Percentiles rank a stretch among this genome's conserved stretches.
Conservation (phyloP, 2,329 filamentous ascomycete genomes). For the Sarocladiaceae sp. region DNA sequence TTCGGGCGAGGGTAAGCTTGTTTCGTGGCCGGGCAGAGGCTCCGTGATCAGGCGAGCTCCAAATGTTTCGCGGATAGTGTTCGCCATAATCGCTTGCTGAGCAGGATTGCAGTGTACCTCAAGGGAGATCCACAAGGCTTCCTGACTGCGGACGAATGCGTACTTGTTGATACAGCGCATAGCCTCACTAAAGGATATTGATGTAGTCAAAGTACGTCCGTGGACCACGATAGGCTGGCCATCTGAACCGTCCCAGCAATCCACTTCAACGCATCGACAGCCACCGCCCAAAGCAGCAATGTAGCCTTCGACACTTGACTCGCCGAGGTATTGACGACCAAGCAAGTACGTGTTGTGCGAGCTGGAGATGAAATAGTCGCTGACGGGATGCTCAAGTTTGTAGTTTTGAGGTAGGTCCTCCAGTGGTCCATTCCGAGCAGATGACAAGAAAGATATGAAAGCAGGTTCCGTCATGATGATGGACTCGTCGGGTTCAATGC, state of each 20-base stretch:
- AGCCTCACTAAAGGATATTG: slow-evolving; percentile 85
- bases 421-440: slow-evolving; percentile 67
- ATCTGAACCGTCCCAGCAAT: slow-evolving; percentile 94
- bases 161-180: slow-evolving; percentile 93
- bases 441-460: slow-evolving; percentile 74
- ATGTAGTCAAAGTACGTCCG: slow-evolving; percentile 81
- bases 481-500: slow-evolving; percentile 26
- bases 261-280: slow-evolving; percentile 93
- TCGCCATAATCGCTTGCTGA: slow-evolving; percentile 85
- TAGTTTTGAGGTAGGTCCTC: slow-evolving; percentile 56
- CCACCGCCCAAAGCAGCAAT: slow-evolving; percentile 83
- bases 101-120: slow-evolving; percentile 86
- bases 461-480: slow-evolving; percentile 68
- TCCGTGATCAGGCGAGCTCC: slow-evolving; percentile 74
- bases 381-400: slow-evolving; percentile 75
- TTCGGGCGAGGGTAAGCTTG: slow-evolving; percentile 76
- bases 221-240: slow-evolving; percentile 88
- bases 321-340: slow-evolving; percentile 82
- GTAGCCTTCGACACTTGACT: slow-evolving; percentile 93
- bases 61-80: slow-evolving; percentile 82
- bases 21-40: slow-evolving; percentile 64
- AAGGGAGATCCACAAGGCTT: slow-evolving; percentile 89
- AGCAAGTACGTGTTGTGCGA: slow-evolving; percentile 98
- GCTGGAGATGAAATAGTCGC: slow-evolving; percentile 97
- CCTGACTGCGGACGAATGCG: slow-evolving; percentile 82